Evolutionary conservation across 2,329 filamentous ascomycete species (phyloP).

Genomic region (Huntiella bhutanensis): DNA sequence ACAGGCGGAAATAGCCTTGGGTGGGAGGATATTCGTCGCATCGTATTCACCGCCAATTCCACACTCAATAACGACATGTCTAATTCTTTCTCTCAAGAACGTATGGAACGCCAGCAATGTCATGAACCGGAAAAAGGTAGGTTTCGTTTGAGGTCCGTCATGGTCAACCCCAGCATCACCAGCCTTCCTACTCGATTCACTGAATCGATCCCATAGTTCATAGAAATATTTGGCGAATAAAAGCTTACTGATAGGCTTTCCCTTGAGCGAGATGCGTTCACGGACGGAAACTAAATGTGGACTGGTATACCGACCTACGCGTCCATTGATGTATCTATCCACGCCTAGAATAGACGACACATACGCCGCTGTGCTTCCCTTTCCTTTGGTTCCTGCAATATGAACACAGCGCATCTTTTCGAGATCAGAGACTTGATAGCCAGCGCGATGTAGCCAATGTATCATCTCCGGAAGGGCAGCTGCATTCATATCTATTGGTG

Average conservation of each 20-base stretch:
- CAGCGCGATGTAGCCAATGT: slow-evolving; percentile 55
- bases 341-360: slow-evolving; percentile 55
- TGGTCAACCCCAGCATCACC: slow-evolving; percentile 24
- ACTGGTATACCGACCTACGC: slow-evolving; percentile 63
- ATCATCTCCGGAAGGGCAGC: slow-evolving; percentile 66
- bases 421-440: slow-evolving; percentile 39
- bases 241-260: slow-evolving; percentile 45
- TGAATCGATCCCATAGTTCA: slow-evolving; percentile 55
- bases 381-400: slow-evolving; percentile 85
- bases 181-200: slow-evolving; percentile 19
- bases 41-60: slow-evolving; percentile 91
- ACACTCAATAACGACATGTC: slow-evolving; percentile 71
- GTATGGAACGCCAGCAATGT: slow-evolving; percentile 76
- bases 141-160: slow-evolving; percentile 44
- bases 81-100: slow-evolving; percentile 58
- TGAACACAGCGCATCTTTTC: slow-evolving; percentile 42
- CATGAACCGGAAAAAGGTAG: slow-evolving; percentile 81
- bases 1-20: slow-evolving; percentile 43
- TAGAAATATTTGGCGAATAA: slow-evolving; percentile 65
- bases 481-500: slow-evolving; percentile 36
- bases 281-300: slow-evolving; percentile 70
- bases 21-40: slow-evolving; percentile 63
- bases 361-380: slow-evolving; percentile 75
- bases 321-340: slow-evolving; percentile 17
- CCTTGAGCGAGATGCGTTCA: slow-evolving; percentile 65